Base-by-base conservation (phyloP, 441 rosid species). In the Erodium moschatum region DNA sequence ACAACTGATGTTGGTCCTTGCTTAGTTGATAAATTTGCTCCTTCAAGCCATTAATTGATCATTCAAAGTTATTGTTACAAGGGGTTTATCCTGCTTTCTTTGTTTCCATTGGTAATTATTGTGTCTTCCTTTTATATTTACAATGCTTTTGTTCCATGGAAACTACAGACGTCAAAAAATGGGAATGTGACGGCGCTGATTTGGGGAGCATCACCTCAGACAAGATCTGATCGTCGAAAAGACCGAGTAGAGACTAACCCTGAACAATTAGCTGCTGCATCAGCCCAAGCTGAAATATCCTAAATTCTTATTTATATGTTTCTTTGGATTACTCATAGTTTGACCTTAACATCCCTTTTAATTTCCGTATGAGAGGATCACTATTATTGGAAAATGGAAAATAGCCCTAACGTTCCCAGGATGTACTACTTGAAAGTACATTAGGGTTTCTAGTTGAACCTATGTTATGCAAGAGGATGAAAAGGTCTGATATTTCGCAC, bases 241-340 rank as follows among this genome's bases (percentile, higher is more conserved):
- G 97, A 93, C 76, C 83, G 98, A 70, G 97, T 93, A 0, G 98
- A 93, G 83, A 91, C 97, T 66, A 93, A 87, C 76, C 98, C 98
- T 24, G 98, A 93, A 79, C 98, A 88, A 77, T 75, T 93, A 80
- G 96, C 98, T 78, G 98, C 98, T 78, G 98, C 98, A 54, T 90
- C 98, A 24, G 97, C 96, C 13, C 91, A 83, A 78, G 97, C 97
- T 54, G 98, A 93, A 77, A 93, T 91, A 93, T 93, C 98, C 98
- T 89, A 85, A 29, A 15, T 68, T 67, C 35, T 67, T 67, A 20
- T 56, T 67, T 64, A 40, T 70, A 44, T 70, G 24, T 13, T 38
- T 58, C 13, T 31, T 35, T 50, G 11, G 65, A 64, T 50, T 50
- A 2, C 58, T 50, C 58, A 50, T 50, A 50, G 42, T 50, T 50